Base-by-base conservation (phyloP, 257 asterid genomes). In the Linaria vulgaris region DNA sequence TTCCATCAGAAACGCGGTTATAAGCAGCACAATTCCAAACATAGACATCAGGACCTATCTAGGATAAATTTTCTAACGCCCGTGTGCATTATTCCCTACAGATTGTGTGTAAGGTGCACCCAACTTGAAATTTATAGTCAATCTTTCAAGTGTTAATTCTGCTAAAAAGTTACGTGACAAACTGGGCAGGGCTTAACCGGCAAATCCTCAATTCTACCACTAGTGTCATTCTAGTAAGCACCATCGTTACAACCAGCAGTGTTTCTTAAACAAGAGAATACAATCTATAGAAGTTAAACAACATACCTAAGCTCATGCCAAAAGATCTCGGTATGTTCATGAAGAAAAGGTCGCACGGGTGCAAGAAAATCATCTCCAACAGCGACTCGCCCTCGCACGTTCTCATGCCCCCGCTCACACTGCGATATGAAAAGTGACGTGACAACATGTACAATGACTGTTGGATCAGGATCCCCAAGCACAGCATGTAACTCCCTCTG, bases 261-360 rank as follows among this genome's bases (percentile, higher is more conserved):
- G 12, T 30, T 20, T 9, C 15, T 46, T 5, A 9, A 37, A 6
- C 34, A 19, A 19, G 13, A 14, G 43, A 19, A 14, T 14, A 23
- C 1, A n/a, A 37, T 10, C n/a, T n/a, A 39, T 9, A 49, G 47
- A 27, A 24, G 6, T 21, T 50, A 62, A 43, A 39, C 21, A 1
- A 43, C 5, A 17, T 61, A 84, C 88, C 85, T 76, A 57, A 81
- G 83, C 63, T 84, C 88, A 59, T 84, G 87, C 90, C 88, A 81
- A 68, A 84, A 84, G 39, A 66, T 45, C 57, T 76, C 74, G 4
- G 85, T 56, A 13, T 6, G 69, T 53, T 77, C 87, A 12, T 67
- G 77, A 51, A 84, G 75, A 75, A 84, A 81, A 50, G 77, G 80
- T 15, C 77, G 64, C 69, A 81, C 64, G 56, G 88, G 85, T 9